Base-by-base conservation (phyloP, 495 filamentous ascomycete genomes). In the Penicillium tannophilum region DNA sequence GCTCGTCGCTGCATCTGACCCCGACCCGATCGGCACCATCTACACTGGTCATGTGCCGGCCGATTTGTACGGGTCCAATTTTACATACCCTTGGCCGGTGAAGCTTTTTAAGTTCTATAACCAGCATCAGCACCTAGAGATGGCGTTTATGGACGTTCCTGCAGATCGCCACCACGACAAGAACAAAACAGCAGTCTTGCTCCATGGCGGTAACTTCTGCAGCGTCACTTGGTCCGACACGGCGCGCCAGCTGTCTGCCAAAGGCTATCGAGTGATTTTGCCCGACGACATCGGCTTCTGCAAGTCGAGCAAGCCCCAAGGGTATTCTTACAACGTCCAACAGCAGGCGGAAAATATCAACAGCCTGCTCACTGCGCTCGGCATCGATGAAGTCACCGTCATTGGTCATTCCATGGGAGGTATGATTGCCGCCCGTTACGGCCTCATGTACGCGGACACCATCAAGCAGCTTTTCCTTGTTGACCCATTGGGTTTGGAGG, bases 261-360 rank as follows among this genome's bases (percentile, higher is more conserved):
- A 45, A 2, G 60, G 60, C 39, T 63, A 63, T 33, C 56, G 60
- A 50, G 60, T 63, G 36, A 63, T 63, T 23, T 10, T 63, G 30
- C 60, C 60, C 30, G 60, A 63, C 14, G 60, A 63, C 46, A 63
- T 63, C 36, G 60, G 60, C 28, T 63, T 63, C 17, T 63, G 60
- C 60, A 63, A 63, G 17, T 63, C 60, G 24, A 63, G 60, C 51
- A 63, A 63, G 17, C 60, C 60, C n/a, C 60, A 59, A 43, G 60
- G 60, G 17, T 63, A 63, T 30, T 47, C 60, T 23, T 63, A 63
- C 45, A 63, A 63, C 23, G 46, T 59, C 1, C 44, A 63, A 2
- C 60, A 63, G 39, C 60, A 63, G 23, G 60, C 60, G 1, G 23
- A 36, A 52, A 63, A 63, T 28, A 59, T 63, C 39, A 53, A 63